Evolutionary conservation across 2,329 filamentous ascomycete species (phyloP).

Genomic region (Diaporthe nobilis): DNA sequence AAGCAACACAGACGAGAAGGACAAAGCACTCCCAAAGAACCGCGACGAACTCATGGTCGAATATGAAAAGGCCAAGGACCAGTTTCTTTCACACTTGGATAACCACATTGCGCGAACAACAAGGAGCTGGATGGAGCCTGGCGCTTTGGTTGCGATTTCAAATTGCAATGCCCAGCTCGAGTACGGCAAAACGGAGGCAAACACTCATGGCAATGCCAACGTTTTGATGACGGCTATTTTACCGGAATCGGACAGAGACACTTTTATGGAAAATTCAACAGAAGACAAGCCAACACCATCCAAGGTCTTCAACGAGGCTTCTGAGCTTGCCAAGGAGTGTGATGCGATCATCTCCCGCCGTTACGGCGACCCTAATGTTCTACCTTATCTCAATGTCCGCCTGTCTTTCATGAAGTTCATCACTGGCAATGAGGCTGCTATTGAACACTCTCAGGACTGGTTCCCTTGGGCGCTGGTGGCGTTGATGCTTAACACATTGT

Average conservation of each 20-base stretch:
- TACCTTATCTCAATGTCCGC: conserved; percentile 74
- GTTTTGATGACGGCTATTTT: conserved; percentile 58
- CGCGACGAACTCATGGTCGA: conserved; percentile 49
- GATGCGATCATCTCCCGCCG: conserved; percentile 64
- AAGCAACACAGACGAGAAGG: conserved; percentile 36
- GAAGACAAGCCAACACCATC: conserved; percentile 34
- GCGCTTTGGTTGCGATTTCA: conserved; percentile 70
- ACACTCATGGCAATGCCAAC: conserved; percentile 49
- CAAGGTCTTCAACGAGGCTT: conserved; percentile 53
- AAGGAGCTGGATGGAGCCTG: conserved; percentile 66
- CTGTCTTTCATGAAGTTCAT: conserved; percentile 71
- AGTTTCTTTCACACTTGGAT: conserved; percentile 70
- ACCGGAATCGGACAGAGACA: conserved; percentile 23
- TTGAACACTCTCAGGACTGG: conserved; percentile 57
- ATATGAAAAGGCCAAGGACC: conserved; percentile 40
- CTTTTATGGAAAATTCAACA: conserved; percentile 20
- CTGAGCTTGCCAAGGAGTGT: conserved; percentile 58
- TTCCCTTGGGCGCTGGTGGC: conserved; percentile 58
- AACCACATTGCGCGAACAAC: conserved; percentile 67
- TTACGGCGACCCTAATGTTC: conserved; percentile 69
- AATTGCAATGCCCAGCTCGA: conserved; percentile 69
- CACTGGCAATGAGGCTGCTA: conserved; percentile 56
- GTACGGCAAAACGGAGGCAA: conserved; percentile 58
- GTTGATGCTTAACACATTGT: conserved; percentile 55
- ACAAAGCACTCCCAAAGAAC: conserved; percentile 24